Conservation (phyloP, 164 flowering plant species). For the Vitis rotundifolia region DNA sequence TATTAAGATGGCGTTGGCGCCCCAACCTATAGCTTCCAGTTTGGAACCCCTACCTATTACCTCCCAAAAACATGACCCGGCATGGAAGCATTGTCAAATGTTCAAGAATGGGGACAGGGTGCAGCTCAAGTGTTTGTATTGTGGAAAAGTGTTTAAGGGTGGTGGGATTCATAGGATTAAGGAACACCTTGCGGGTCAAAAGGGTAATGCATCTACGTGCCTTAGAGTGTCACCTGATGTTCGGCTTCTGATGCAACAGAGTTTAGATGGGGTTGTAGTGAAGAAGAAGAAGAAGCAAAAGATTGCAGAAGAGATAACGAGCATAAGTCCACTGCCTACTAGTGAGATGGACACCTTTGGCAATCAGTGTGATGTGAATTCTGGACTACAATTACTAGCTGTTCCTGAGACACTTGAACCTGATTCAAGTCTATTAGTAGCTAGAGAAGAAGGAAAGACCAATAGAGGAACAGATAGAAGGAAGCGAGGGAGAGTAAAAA, state of each 20-base stretch:
- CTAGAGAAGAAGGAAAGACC: slow-evolving; percentile 35
- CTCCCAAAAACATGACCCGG: slow-evolving; percentile 83
- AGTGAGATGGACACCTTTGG: slow-evolving; percentile 28
- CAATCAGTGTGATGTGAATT: slow-evolving; percentile 28
- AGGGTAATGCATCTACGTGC: slow-evolving; percentile 88
- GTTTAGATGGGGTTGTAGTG: slow-evolving; percentile 58
- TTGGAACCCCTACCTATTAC: slow-evolving; percentile 58
- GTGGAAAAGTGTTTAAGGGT: slow-evolving; percentile 77
- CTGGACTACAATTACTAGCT: slow-evolving; percentile 32
- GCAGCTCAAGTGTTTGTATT: slow-evolving; percentile 72
- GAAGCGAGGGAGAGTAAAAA: slow-evolving; percentile 52
- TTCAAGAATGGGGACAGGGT: slow-evolving; percentile 64
- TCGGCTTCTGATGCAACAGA: slow-evolving; percentile 58
- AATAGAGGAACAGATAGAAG: slow-evolving; percentile 32
- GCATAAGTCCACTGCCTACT: slow-evolving; percentile 10
- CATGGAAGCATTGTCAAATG: slow-evolving; percentile 94
- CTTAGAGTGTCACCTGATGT: slow-evolving; percentile 63
- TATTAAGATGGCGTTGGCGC: slow-evolving; percentile 29
- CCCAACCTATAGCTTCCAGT: slow-evolving; percentile 17
- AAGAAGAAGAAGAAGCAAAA: slow-evolving; percentile 72
- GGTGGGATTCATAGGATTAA: slow-evolving; percentile 98
- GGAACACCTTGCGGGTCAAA: slow-evolving; percentile 85
- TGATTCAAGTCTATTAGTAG: slow-evolving; percentile 23
- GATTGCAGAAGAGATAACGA: slow-evolving; percentile 41
- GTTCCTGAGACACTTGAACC: slow-evolving; percentile 28